Conservation (phyloP, 2,329 filamentous ascomycete genomes). For the Juglanconis oblonga region DNA sequence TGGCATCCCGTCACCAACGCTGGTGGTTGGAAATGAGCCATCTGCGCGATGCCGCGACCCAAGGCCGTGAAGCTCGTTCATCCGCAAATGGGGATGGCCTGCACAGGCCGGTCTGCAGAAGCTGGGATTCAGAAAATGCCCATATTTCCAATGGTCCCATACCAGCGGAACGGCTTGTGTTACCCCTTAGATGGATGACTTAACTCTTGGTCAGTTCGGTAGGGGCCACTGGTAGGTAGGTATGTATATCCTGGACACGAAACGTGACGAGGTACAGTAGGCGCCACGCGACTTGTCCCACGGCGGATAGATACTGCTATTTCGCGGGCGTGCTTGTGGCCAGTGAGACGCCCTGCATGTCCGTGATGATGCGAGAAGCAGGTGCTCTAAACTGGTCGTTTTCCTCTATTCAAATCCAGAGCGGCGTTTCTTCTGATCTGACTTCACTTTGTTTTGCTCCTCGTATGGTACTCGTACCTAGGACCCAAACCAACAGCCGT, state of each 20-base stretch:
- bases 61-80: background rate
- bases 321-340: no score
- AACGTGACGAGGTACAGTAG: background rate
- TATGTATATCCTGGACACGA: background rate
- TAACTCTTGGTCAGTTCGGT: constrained; percentile 4
- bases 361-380: no score
- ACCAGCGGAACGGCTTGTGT: constrained; percentile 2
- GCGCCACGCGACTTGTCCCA: background rate
- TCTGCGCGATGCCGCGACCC: constrained; percentile 3
- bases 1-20: background rate
- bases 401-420: no score
- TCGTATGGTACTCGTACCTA: no score
- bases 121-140: background rate
- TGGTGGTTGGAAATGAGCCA: background rate
- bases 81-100: background rate
- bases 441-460: no score
- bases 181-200: background rate
- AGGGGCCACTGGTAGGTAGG: background rate
- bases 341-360: no score
- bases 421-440: no score
- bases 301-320: background rate
- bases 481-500: no score
- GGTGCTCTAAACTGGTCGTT: no score
- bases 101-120: no score
- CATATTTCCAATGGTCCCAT: background rate